Base-by-base conservation (phyloP, 192 early-diverging fungal species). In the Podila clonocystis region DNA sequence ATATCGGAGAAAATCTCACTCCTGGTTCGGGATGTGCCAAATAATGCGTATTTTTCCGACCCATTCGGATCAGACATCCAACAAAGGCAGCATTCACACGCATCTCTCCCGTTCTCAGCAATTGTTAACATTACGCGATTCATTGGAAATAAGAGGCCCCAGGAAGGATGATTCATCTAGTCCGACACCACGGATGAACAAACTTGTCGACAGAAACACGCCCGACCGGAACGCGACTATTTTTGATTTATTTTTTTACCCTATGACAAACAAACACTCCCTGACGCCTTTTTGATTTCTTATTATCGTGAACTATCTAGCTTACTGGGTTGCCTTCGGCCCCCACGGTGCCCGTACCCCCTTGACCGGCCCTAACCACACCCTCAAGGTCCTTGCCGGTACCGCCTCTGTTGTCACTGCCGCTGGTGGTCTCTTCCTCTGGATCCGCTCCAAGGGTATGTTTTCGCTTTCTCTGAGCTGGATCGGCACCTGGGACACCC, bases 301-400 rank as follows among this genome's bases (percentile, higher is more conserved):
- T 30, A 29, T 60, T 55, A 38, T 41, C 29, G 17, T n/a, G 12
- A 28, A 58, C 29, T 38, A 29, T 75, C 29, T 76, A 94, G 95
- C 93, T 63, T 98, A 96, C 88, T 98, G 90, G 85, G 93, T 97
- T 82, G 94, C 98, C 57, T 99, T 97, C 86, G 98, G 98, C 67
- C 85, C 92, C 52, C 94, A 97, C 90, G 95, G 93, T 85, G 89
- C 92, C 59, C 95, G 98, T 68, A 91, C 93, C 69, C 92, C 91
- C 48, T 80, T 89, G 61, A 76, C 82, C 63, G 83, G 91, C 86
- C 90, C 96, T 73, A 87, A 90, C 74, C 87, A 91, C 87, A 75
- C 82, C 76, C 74, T 87, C 74, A 93, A 95, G 89, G 83, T 93
- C 33, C 70, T 95, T 79, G 52, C 86, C 59, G 94, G 90, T 66